Percentiles rank a stretch among this genome's conserved stretches.
Conservation (phyloP, 1,139 yeast genomes). For the Candida sojae region DNA sequence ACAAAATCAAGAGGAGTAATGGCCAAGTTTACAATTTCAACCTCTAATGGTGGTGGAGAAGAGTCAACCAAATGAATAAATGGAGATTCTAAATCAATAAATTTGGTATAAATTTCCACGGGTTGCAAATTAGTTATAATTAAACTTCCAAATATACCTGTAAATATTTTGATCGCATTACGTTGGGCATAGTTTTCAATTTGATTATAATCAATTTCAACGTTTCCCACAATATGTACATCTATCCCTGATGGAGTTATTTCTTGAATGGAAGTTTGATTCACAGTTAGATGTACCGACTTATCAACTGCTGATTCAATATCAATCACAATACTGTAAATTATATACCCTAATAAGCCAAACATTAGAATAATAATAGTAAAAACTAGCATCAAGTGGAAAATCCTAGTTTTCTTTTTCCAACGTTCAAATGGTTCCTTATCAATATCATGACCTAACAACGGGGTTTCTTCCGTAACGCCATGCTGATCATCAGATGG, state of each 20-base stretch:
- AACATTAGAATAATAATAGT: neutral
- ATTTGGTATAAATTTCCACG: constrained; percentile 23
- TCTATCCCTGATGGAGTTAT: constrained; percentile 26
- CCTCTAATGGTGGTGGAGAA: constrained; percentile 25
- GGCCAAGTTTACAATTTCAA: constrained; percentile 22
- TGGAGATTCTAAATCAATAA: constrained; percentile 18
- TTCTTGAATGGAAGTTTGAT: constrained; percentile 20
- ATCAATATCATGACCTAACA: neutral
- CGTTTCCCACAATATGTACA: constrained; percentile 24
- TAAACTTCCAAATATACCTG: constrained; percentile 25
- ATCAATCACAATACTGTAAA: constrained; percentile 8
- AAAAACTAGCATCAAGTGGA: neutral
- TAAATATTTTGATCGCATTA: constrained; percentile 20
- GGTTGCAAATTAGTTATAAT: constrained; percentile 24
- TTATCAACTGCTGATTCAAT: constrained; percentile 17
- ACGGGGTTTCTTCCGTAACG: constrained; percentile 4
- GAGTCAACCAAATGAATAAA: constrained; percentile 25
- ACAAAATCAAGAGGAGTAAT: constrained; percentile 28
- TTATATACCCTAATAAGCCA: neutral
- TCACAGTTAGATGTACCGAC: constrained; percentile 21
- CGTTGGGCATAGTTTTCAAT: constrained; percentile 22
- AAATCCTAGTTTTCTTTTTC: neutral
- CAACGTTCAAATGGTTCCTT: neutral
- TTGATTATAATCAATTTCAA: constrained; percentile 27
- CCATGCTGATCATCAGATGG: neutral